A percentile compares a stretch with the other conserved stretches of the same genome.
Conservation (phyloP, 2,329 filamentous ascomycete genomes). For the Aspergillus costaricaensis region DNA sequence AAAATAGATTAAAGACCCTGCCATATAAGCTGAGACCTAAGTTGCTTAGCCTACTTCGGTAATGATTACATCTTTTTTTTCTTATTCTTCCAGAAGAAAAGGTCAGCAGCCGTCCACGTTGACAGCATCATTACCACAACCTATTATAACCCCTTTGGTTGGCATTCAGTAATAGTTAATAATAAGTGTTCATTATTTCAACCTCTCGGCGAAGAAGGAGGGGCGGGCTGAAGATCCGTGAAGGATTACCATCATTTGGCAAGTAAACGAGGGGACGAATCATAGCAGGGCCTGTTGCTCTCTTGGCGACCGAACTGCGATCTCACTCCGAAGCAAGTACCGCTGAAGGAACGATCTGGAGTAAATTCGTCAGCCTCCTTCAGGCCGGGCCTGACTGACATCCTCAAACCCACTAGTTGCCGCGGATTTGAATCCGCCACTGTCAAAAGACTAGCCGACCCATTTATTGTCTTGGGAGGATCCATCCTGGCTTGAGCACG, state of each 20-base stretch:
- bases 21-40: not conserved
- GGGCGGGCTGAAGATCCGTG: constrained; percentile 1
- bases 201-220: not conserved
- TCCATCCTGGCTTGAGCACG: constrained; percentile 2
- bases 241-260: not conserved
- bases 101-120: not conserved
- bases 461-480: not conserved
- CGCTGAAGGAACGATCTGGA: not conserved
- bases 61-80: not conserved
- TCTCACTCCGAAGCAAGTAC: not conserved
- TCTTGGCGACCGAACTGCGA: not conserved
- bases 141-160: too few relatives aligned
- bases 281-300: not conserved
- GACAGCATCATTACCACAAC: not conserved
- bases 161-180: not conserved
- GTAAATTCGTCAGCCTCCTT: constrained; percentile 5
- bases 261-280: not conserved
- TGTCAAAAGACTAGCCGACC: not conserved
- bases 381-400: not conserved
- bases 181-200: not conserved
- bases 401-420: constrained; percentile 4
- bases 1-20: not conserved
- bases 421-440: not conserved
- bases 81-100: not conserved
- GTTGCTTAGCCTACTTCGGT: not conserved